phyloP scores from a whole-genome alignment of 2,329 filamentous ascomycete species.

The Exutisphaerella laricina region DNA sequence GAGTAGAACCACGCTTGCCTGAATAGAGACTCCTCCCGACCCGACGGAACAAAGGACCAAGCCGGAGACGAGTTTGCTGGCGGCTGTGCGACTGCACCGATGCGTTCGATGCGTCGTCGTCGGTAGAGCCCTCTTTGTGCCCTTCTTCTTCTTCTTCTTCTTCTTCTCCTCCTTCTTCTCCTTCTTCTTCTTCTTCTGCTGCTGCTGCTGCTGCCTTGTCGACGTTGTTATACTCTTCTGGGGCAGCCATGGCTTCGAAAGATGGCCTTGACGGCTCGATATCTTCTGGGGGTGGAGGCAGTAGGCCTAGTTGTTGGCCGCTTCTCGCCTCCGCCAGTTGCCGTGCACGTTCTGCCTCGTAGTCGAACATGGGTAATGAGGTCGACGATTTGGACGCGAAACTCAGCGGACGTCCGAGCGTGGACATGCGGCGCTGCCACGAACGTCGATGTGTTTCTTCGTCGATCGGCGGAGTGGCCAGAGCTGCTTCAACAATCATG shows the following conservation, averaged over 20 bases:
- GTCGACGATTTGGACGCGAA: constrained; percentile 11
- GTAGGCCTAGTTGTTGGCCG: no score
- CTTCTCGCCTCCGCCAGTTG: constrained; percentile 1
- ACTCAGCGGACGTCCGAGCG: constrained; percentile 4
- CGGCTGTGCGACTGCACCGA: constrained; percentile 1
- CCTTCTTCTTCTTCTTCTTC: no score
- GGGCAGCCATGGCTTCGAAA: background rate
- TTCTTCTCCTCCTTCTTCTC: no score
- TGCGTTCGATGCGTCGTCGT: background rate
- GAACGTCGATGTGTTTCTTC: constrained; percentile 9
- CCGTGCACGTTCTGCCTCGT: constrained; percentile 2
- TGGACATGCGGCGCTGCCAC: constrained; percentile 3
- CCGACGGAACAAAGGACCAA: background rate
- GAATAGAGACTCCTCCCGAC: constrained; percentile 1
- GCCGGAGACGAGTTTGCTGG: constrained; percentile 1
- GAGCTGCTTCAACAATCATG: constrained; percentile 4
- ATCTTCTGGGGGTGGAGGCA: constrained; percentile 4
- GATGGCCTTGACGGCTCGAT: background rate
- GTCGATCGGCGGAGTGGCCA: background rate
- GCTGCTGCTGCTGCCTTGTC: no score
- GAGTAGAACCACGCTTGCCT: background rate
- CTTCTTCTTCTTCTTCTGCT: no score
- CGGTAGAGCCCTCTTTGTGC: background rate
- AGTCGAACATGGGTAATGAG: constrained; percentile 11
- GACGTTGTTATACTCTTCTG: background rate